Evolutionary conservation across 441 rosid genomes (phyloP).

Genomic region (Arabidopsis hybrid): DNA sequence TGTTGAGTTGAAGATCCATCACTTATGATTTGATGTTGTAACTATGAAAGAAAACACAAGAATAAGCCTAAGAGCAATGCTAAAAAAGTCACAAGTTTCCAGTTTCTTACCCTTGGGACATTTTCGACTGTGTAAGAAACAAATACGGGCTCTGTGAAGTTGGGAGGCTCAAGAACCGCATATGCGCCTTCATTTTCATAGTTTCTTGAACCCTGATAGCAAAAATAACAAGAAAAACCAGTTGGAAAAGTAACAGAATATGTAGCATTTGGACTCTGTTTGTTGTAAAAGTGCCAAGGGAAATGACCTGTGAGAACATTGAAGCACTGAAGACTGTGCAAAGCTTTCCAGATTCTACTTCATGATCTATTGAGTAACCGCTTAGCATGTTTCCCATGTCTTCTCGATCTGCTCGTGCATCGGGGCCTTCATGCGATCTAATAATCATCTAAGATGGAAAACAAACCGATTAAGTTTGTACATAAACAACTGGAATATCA

Average conservation of each 20-base stretch:
- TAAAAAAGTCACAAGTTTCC: not conserved
- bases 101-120: conserved; percentile 43
- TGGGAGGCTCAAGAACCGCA: conserved; percentile 53
- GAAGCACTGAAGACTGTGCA: conserved; percentile 50
- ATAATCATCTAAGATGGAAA: conserved; percentile 49
- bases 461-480: conserved; percentile 1
- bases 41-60: conserved; percentile 27
- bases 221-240: conserved; percentile 9
- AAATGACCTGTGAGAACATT: conserved; percentile 46
- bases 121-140: conserved; percentile 48
- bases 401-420: conserved; percentile 49
- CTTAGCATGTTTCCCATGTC: conserved; percentile 50
- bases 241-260: conserved; percentile 11
- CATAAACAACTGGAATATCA: not conserved
- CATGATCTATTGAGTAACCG: conserved; percentile 49
- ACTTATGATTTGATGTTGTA: conserved; percentile 33
- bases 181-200: conserved; percentile 52
- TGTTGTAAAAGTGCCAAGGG: not conserved
- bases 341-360: conserved; percentile 51
- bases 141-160: conserved; percentile 47
- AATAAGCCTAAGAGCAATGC: not conserved
- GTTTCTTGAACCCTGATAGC: conserved; percentile 44
- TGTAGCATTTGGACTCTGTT: not conserved
- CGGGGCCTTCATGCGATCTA: conserved; percentile 57
- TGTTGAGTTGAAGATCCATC: conserved; percentile 39